phyloP scores from a whole-genome alignment of 2,329 filamentous ascomycete species.

The Teratosphaeria epicoccoides region DNA sequence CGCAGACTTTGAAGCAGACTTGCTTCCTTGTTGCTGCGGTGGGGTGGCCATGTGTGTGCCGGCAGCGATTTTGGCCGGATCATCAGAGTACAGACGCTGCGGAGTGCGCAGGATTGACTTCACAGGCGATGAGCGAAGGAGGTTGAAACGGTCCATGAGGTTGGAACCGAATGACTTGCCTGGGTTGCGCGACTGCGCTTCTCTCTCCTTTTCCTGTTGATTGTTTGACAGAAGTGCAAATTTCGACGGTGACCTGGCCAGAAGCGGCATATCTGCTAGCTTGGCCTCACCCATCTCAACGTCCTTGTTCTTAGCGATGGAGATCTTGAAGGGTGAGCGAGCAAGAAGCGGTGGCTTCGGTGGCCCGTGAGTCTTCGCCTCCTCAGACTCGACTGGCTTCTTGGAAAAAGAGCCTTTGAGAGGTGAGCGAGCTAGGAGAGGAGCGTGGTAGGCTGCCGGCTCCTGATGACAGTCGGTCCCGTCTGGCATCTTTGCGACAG shows the following conservation, averaged over 20 bases:
- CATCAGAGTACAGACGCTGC: conserved; percentile 48
- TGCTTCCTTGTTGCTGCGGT: conserved; percentile 13
- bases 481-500: background rate
- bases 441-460: background rate
- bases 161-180: conserved; percentile 24
- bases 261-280: conserved; percentile 16
- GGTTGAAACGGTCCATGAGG: conserved; percentile 32
- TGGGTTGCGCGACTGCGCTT: conserved; percentile 11
- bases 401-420: conserved; percentile 1
- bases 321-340: conserved; percentile 19
- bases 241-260: conserved; percentile 26
- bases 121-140: conserved; percentile 44
- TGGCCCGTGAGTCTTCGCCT: background rate
- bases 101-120: conserved; percentile 55
- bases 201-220: background rate
- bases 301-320: conserved; percentile 11
- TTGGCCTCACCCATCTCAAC: conserved; percentile 10
- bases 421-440: conserved; percentile 2
- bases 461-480: background rate
- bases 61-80: conserved; percentile 48
- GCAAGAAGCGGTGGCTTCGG: conserved; percentile 16
- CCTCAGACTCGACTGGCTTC: background rate
- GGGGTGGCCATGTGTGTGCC: conserved; percentile 46
- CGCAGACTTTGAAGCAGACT: background rate
- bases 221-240: conserved; percentile 17